Evolutionary conservation across 2,329 filamentous ascomycete species (phyloP).

Genomic region (Coniochaeta prunicola): DNA sequence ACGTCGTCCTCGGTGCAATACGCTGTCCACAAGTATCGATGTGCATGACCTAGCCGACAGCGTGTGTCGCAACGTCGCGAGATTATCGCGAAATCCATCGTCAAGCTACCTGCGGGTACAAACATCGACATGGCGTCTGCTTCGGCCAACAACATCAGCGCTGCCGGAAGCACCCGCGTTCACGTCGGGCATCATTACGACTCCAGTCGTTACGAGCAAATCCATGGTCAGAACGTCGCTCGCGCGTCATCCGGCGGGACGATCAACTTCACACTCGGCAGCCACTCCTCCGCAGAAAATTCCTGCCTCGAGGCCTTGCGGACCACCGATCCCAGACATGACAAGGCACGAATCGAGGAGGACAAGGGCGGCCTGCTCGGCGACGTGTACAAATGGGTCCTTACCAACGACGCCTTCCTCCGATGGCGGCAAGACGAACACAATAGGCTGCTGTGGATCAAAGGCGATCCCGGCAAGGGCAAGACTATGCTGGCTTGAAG

Average conservation of each 20-base stretch:
- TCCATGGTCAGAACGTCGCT: too few relatives aligned
- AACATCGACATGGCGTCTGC: background rate
- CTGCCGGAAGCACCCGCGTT: background rate
- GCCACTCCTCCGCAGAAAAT: too few relatives aligned
- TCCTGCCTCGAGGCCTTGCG: too few relatives aligned
- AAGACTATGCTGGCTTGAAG: constrained; percentile 26
- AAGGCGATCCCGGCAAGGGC: constrained; percentile 29
- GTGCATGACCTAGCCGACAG: background rate
- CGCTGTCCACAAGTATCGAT: background rate
- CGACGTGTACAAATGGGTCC: constrained; percentile 26
- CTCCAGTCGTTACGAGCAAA: too few relatives aligned
- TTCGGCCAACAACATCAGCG: background rate
- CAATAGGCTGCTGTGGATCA: constrained; percentile 26
- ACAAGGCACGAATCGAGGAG: constrained; percentile 24
- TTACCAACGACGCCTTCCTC: constrained; percentile 16
- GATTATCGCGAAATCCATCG: background rate
- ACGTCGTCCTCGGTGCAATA: background rate
- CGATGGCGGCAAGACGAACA: constrained; percentile 14
- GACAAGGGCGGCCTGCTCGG: constrained; percentile 24
- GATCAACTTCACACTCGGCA: too few relatives aligned
- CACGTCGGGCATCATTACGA: background rate
- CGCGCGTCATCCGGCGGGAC: too few relatives aligned
- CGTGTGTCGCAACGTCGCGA: background rate
- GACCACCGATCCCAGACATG: constrained; percentile 12
- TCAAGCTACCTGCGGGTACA: background rate